phyloP scores from a whole-genome alignment of 2,329 filamentous ascomycete species.

The Monascus ruber region DNA sequence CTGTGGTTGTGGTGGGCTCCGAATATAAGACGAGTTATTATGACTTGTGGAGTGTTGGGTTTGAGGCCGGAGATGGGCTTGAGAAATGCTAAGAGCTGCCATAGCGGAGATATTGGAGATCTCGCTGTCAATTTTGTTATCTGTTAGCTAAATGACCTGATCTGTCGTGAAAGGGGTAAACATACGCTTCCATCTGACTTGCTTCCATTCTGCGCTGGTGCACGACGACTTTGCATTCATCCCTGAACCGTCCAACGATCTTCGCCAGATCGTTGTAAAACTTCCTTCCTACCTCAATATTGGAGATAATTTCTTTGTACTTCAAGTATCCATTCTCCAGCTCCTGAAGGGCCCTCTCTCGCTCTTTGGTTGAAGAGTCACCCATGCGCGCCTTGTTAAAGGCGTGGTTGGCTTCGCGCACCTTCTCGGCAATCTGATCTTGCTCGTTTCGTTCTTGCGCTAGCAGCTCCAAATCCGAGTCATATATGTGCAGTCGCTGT shows the following conservation, averaged over 20 bases:
- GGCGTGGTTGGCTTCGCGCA: slow-evolving; percentile 64
- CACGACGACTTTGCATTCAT: slow-evolving; percentile 67
- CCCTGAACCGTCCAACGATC: slow-evolving; percentile 75
- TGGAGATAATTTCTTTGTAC: slow-evolving; percentile 90
- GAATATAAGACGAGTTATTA: slow-evolving; percentile 29
- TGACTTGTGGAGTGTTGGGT: slow-evolving; percentile 24
- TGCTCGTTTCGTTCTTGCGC: slow-evolving; percentile 66
- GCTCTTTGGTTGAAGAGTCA: slow-evolving; percentile 57
- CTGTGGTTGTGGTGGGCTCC: slow-evolving; percentile 25
- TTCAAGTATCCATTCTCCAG: slow-evolving; percentile 88
- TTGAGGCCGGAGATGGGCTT: slow-evolving; percentile 14
- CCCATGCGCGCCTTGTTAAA: slow-evolving; percentile 63
- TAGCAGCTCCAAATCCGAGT: slow-evolving; percentile 61
- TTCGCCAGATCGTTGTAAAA: slow-evolving; percentile 95
- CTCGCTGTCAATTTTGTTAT: slow-evolving; percentile 31
- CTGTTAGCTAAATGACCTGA: not conserved
- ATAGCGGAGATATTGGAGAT: slow-evolving; percentile 45
- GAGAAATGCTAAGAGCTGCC: slow-evolving; percentile 43
- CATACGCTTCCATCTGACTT: slow-evolving; percentile 62
- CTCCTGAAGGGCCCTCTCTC: slow-evolving; percentile 75
- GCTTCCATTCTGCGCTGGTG: slow-evolving; percentile 73
- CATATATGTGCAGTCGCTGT: slow-evolving; percentile 67
- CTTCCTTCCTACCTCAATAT: slow-evolving; percentile 80
- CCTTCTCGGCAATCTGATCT: slow-evolving; percentile 54
- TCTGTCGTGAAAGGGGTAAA: slow-evolving; percentile 1